Conservation (phyloP, 495 filamentous ascomycete genomes). For the Hyaloscypha bicolor region DNA sequence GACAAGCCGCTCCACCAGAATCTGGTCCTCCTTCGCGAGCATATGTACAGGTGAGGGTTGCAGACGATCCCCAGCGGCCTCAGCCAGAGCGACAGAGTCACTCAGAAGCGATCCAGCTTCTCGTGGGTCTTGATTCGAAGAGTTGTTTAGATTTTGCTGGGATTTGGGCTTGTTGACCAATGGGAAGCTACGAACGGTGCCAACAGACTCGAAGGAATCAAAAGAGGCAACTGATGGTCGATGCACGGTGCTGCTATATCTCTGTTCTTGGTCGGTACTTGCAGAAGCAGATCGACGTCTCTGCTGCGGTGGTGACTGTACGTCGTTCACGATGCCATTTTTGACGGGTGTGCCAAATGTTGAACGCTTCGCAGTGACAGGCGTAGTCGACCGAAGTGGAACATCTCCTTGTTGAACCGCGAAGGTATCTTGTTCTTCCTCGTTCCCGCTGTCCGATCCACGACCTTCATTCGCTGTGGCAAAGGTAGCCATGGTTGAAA, state of each 20-base stretch:
- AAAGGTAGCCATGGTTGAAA: slow-evolving; percentile 80
- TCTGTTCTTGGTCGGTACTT: slow-evolving; percentile 19
- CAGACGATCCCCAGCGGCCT: slow-evolving; percentile 22
- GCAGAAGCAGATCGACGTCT: slow-evolving; percentile 16
- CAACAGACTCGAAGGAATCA: slow-evolving; percentile 36
- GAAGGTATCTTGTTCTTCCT: slow-evolving; percentile 37
- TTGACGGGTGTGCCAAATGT: slow-evolving; percentile 26
- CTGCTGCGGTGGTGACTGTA: slow-evolving; percentile 18
- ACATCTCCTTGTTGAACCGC: slow-evolving; percentile 32
- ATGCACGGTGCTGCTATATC: slow-evolving; percentile 29
- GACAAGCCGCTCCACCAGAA: slow-evolving; percentile 75
- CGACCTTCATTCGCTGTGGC: slow-evolving; percentile 76
- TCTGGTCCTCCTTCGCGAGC: slow-evolving; percentile 68
- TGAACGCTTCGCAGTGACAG: slow-evolving; percentile 30
- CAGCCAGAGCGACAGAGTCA: slow-evolving; percentile 36
- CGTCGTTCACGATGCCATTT: slow-evolving; percentile 30
- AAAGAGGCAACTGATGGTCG: slow-evolving; percentile 53
- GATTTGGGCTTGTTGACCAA: slow-evolving; percentile 51
- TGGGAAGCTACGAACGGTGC: slow-evolving; percentile 55
- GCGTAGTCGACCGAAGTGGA: slow-evolving; percentile 46
- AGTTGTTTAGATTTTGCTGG: slow-evolving; percentile 33
- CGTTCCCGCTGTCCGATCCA: slow-evolving; percentile 43
- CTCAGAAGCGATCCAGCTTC: slow-evolving; percentile 38
- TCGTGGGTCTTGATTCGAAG: slow-evolving; percentile 37
- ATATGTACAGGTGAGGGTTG: slow-evolving; percentile 48